Evolutionary conservation across 345 rosid species (phyloP), one percentile per base, ranked within the genome.

Genomic region (Ricinus communis): DNA sequence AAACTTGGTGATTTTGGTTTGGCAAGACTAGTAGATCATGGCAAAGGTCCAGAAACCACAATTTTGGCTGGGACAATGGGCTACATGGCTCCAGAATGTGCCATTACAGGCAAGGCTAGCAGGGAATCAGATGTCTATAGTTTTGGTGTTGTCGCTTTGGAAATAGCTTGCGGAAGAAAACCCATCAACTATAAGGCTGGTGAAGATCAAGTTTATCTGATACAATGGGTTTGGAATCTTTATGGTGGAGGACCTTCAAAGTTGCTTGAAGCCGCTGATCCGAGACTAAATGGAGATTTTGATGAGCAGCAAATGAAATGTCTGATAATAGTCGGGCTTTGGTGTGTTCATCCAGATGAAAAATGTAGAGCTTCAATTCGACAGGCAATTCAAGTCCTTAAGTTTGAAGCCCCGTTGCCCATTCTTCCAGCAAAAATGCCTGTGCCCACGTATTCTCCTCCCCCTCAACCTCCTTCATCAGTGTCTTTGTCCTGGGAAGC

Each of bases 121-220:
- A 62, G n/a, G 14, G 50, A 62, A 40, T 62, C 66, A 7, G 66
- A 62, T 62, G 22, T 62, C 4, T 62, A 62, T 15, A 38, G 66
- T 40, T 62, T 62, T n/a, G 66, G 66, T 12, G 18, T 62, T 60
- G 46, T n/a, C n/a, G n/a, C n/a, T n/a, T n/a, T n/a, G n/a, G n/a
- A n/a, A n/a, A n/a, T n/a, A n/a, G n/a, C n/a, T n/a, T n/a, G n/a
- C n/a, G n/a, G n/a, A n/a, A n/a, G n/a, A n/a, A n/a, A n/a, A n/a
- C n/a, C n/a, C n/a, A n/a, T n/a, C n/a, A n/a, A n/a, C n/a, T n/a
- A 38, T 38, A 24, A 27, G 33, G 60, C 16, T 0, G 11, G 5
- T 24, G 60, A 13, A 27, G 33, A n/a, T 10, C 16, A 38, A 33
- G 19, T 60, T 1, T 11, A 38, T n/a, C 0, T 60, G 8, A 14